A percentile compares a stretch with the other conserved stretches of the same genome.
These are phyloP conservation scores for Scheffersomyces segobiensis DNA, from an alignment of 1,139 yeast genomes.

Conservation along the genomic window DNA sequence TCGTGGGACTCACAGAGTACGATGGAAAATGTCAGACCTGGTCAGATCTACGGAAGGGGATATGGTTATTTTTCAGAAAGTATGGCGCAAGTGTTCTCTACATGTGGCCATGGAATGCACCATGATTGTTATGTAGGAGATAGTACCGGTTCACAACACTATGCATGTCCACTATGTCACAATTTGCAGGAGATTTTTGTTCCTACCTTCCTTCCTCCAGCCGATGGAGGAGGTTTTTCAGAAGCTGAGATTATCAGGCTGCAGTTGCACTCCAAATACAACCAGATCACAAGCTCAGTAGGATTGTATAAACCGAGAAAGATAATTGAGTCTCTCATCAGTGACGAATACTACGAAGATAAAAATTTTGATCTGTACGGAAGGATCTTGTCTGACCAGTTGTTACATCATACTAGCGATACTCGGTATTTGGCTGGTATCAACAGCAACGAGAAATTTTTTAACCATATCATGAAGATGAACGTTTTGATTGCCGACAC, in stretches of 20 bases:
- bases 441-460: constrained; percentile 15
- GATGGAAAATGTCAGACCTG: constrained; percentile 5
- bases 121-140: constrained; percentile 47
- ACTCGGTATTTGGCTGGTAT: constrained; percentile 14
- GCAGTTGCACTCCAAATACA: constrained; percentile 8
- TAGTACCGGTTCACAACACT: constrained; percentile 27
- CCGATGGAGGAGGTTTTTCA: constrained; percentile 15
- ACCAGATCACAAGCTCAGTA: constrained; percentile 11
- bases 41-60: constrained; percentile 27
- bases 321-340: constrained; percentile 11
- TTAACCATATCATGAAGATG: constrained; percentile 22
- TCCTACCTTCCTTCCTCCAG: constrained; percentile 39
- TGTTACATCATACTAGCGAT: constrained; percentile 6
- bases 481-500: constrained; percentile 52
- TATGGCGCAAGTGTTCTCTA: constrained; percentile 42
- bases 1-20: constrained; percentile 22
- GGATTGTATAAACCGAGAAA: constrained; percentile 12
- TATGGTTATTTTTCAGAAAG: constrained; percentile 12
- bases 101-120: constrained; percentile 76
- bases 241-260: constrained; percentile 1
- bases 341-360: constrained; percentile 10
- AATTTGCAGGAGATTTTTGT: constrained; percentile 46
- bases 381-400: neutral
- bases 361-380: neutral
- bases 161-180: constrained; percentile 68